Conservation (phyloP, 257 asterid species). For the Lavandula angustifolia region DNA sequence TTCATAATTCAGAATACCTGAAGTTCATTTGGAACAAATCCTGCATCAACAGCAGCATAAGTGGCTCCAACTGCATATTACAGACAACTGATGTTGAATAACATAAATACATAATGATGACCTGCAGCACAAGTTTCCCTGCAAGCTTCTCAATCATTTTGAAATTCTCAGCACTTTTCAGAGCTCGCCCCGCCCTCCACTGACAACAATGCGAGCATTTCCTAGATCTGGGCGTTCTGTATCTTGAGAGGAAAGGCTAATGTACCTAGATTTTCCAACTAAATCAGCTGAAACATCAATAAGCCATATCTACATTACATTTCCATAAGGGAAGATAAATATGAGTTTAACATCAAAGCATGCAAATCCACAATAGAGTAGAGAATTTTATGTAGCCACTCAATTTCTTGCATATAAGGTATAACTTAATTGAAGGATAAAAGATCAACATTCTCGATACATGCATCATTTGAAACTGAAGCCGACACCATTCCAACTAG, state of each 20-base stretch:
- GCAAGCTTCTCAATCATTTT: conserved; percentile 93
- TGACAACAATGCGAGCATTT: conserved; percentile 79
- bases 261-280: conserved; percentile 69
- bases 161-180: conserved; percentile 91
- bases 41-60: conserved; percentile 99
- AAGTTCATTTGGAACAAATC: conserved; percentile 93
- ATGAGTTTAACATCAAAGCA: conserved; percentile 19
- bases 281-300: conserved; percentile 53
- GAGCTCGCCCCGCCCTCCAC: conserved; percentile 95
- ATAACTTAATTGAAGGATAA: conserved; percentile 74
- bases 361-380: conserved; percentile 8
- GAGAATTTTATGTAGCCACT: conserved; percentile 14
- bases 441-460: conserved; percentile 76
- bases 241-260: conserved; percentile 72
- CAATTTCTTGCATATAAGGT: conserved; percentile 31
- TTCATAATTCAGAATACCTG: conserved; percentile 55
- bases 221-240: conserved; percentile 93
- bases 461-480: conserved; percentile 52
- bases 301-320: conserved; percentile 4
- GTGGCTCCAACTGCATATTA: conserved; percentile 86
- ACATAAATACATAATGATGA: conserved; percentile 26
- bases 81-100: conserved; percentile 17
- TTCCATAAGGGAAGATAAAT: conserved; percentile 8
- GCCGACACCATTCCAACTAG: conserved; percentile 41
- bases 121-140: conserved; percentile 99